Conservation (phyloP, 768 basidiomycete species). For the Tricholoma bakamatsutake region DNA sequence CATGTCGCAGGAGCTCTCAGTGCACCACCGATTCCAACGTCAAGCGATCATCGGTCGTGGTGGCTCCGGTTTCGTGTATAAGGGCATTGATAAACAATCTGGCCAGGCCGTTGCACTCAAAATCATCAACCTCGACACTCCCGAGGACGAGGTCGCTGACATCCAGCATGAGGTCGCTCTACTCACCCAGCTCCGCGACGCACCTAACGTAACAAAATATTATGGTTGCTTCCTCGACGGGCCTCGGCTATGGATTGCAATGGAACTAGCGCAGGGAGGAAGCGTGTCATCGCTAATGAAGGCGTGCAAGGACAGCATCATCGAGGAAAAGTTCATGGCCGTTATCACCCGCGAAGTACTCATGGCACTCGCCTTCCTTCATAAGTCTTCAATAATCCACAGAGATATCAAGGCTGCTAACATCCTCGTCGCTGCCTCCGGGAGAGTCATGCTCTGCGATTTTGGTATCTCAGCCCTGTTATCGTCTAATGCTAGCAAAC, state of each 20-base stretch:
- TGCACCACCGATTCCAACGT: conserved; percentile 77
- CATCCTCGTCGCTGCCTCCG: conserved; percentile 80
- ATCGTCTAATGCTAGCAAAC: conserved; percentile 77
- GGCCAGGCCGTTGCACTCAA: conserved; percentile 94
- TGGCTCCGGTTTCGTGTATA: conserved; percentile 94
- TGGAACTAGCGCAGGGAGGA: conserved; percentile 96
- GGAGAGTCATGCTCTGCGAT: conserved; percentile 94
- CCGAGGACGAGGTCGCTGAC: conserved; percentile 93
- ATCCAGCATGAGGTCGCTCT: conserved; percentile 96
- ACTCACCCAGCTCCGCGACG: conserved; percentile 82
- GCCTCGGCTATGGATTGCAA: conserved; percentile 96
- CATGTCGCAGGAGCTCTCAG: conserved; percentile 46
- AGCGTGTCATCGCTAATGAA: conserved; percentile 93
- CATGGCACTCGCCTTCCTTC: conserved; percentile 80
- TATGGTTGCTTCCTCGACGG: conserved; percentile 96
- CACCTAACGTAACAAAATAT: conserved; percentile 90
- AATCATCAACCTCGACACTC: conserved; percentile 96
- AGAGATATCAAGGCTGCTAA: conserved; percentile 98
- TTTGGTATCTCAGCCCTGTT: conserved; percentile 97
- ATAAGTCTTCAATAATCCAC: conserved; percentile 92
- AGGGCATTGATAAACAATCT: conserved; percentile 76
- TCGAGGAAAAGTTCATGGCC: conserved; percentile 88
- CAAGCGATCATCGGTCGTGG: conserved; percentile 94
- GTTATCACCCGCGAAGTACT: conserved; percentile 89
- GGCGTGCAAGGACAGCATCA: conserved; percentile 60